Evolutionary conservation across 768 basidiomycete species (phyloP).

Genomic region (Flagelloscypha sp.): DNA sequence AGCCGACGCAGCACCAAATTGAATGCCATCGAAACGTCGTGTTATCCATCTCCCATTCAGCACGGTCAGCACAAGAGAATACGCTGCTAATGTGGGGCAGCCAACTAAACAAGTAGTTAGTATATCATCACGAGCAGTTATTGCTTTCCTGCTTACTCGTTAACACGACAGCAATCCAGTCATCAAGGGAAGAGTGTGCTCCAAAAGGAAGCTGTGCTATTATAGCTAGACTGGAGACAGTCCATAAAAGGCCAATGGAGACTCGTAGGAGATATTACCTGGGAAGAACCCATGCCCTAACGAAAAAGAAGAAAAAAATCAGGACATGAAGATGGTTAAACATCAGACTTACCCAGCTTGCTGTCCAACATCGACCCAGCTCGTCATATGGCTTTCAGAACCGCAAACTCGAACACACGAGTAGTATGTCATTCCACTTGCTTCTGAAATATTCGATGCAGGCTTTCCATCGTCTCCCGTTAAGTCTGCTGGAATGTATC

Average conservation of each 20-base stretch:
- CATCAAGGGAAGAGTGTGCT: constrained; percentile 25
- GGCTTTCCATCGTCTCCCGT: constrained; percentile 3
- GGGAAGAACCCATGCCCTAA: no score
- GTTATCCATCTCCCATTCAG: constrained; percentile 27
- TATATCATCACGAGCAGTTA: no score
- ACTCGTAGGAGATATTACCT: no score
- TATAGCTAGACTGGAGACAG: constrained; percentile 6
- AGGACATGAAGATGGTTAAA: constrained; percentile 2
- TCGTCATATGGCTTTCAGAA: background rate
- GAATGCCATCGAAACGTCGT: constrained; percentile 19
- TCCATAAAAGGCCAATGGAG: no score
- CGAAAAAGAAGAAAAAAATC: no score
- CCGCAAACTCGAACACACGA: constrained; percentile 6
- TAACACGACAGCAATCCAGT: constrained; percentile 33
- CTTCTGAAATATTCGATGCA: constrained; percentile 1
- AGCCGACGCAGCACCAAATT: constrained; percentile 21
- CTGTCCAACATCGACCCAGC: constrained; percentile 5
- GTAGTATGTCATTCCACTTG: constrained; percentile 5
- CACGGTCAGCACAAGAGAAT: constrained; percentile 5
- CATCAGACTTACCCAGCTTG: constrained; percentile 2
- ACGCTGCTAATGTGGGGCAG: constrained; percentile 6
- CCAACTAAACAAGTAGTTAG: no score
- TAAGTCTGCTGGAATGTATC: no score
- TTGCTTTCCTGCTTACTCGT: no score
- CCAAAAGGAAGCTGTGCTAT: constrained; percentile 8